These are phyloP conservation scores for Thymus quinquecostatus DNA, from an alignment of 257 asterid genomes.

Conservation along the genomic window DNA sequence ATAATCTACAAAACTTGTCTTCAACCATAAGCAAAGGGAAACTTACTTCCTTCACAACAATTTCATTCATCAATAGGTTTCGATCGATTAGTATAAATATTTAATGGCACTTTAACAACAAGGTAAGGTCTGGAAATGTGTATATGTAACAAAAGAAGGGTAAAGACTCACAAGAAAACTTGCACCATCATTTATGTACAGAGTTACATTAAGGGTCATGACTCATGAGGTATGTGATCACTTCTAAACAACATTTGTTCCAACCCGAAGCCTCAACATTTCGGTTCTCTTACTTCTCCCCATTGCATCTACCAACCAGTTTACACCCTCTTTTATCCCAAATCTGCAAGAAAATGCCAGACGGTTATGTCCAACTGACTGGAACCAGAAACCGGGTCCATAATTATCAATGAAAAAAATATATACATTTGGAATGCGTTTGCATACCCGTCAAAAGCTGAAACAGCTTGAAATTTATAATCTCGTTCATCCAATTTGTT, in stretches of 20 bases:
- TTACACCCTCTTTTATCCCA: constrained; percentile 76
- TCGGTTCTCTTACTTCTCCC: constrained; percentile 50
- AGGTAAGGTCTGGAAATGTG: background rate
- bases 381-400: background rate
- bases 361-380: background rate
- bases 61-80: background rate
- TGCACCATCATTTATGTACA: constrained; percentile 33
- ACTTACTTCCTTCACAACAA: background rate
- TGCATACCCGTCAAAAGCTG: constrained; percentile 72
- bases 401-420: background rate
- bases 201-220: constrained; percentile 6
- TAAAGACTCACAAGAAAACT: background rate
- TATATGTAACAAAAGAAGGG: background rate
- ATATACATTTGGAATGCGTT: background rate
- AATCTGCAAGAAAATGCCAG: constrained; percentile 45
- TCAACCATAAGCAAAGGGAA: background rate
- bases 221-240: background rate
- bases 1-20: too few species aligned
- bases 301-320: constrained; percentile 83
- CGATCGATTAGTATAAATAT: background rate
- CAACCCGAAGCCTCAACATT: constrained; percentile 63
- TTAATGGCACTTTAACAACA: background rate
- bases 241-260: constrained; percentile 36
- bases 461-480: constrained; percentile 65
- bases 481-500: constrained; percentile 75